Evolutionary conservation across 2,329 filamentous ascomycete species (phyloP).

Genomic region (Biscogniauxia marginata): DNA sequence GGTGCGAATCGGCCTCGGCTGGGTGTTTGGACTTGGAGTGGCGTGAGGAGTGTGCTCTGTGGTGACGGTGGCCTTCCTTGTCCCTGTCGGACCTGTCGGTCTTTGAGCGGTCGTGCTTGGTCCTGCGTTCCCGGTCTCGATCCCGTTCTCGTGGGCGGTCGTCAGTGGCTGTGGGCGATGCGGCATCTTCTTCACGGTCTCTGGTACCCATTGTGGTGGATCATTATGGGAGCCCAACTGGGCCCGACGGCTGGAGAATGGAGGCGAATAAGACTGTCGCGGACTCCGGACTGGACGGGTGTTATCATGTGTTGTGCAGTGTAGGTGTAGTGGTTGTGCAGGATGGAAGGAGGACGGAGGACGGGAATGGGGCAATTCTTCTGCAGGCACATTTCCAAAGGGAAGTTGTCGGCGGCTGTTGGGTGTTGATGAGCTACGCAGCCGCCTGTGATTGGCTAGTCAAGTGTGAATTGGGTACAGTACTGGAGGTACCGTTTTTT

Average conservation of each 20-base stretch:
- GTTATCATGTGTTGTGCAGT: neutral
- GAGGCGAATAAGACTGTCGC: conserved; percentile 14
- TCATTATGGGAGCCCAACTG: conserved; percentile 30
- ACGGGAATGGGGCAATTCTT: conserved; percentile 7
- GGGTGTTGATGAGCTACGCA: conserved; percentile 31
- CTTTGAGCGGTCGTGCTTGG: conserved; percentile 19
- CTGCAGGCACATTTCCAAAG: conserved; percentile 9
- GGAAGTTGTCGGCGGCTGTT: conserved; percentile 27
- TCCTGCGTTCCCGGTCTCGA: conserved; percentile 13
- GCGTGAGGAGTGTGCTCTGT: conserved; percentile 27
- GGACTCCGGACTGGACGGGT: neutral
- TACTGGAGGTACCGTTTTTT: neutral
- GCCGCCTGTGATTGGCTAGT: conserved; percentile 30
- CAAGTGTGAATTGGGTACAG: neutral
- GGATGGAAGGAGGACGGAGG: conserved; percentile 7
- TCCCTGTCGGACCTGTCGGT: conserved; percentile 21
- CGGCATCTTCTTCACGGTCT: conserved; percentile 24
- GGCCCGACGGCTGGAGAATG: conserved; percentile 26
- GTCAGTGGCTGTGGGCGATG: conserved; percentile 18
- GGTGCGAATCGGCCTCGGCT: conserved; percentile 27
- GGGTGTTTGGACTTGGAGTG: conserved; percentile 27
- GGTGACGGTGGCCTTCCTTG: conserved; percentile 25
- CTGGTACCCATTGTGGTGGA: conserved; percentile 29
- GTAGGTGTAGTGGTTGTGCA: conserved; percentile 10
- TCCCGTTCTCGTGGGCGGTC: conserved; percentile 24